A percentile compares a stretch with the other conserved stretches of the same genome.
Conservation (phyloP, 805 yeast genomes). For the Starmera pachycereana region DNA sequence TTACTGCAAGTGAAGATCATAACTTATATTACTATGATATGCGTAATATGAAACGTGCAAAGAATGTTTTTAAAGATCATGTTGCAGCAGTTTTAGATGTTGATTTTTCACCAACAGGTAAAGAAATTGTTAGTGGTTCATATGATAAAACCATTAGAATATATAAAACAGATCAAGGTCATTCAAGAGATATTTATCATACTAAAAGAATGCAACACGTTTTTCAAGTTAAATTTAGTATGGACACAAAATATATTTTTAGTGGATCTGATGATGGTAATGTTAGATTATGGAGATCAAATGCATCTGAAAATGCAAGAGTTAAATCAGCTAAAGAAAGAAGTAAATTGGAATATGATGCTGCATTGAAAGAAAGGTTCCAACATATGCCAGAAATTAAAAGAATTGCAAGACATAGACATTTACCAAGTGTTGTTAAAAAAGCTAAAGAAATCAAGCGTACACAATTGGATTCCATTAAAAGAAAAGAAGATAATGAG, state of each 20-base stretch:
- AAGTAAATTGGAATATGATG: constrained; percentile 80
- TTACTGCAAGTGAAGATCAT: constrained; percentile 89
- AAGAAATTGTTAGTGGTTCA: constrained; percentile 89
- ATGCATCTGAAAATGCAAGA: constrained; percentile 74
- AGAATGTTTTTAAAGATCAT: constrained; percentile 88
- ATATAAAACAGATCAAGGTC: constrained; percentile 69
- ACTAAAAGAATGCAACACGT: constrained; percentile 97
- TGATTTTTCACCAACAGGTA: constrained; percentile 95
- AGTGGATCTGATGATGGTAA: constrained; percentile 97
- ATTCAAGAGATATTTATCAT: constrained; percentile 90
- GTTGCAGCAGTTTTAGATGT: constrained; percentile 92
- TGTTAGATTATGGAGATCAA: constrained; percentile 85
- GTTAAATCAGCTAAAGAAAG: constrained; percentile 75
- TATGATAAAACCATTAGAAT: constrained; percentile 90
- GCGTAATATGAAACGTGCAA: constrained; percentile 77
- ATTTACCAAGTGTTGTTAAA: constrained; percentile 78
- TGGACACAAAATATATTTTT: constrained; percentile 80
- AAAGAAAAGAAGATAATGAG: constrained; percentile 74
- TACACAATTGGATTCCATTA: constrained; percentile 59
- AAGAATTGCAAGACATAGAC: constrained; percentile 86
- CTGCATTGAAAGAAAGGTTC: constrained; percentile 83
- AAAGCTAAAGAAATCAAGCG: constrained; percentile 82
- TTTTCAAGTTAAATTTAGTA: constrained; percentile 71
- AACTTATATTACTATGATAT: constrained; percentile 92
- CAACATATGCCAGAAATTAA: constrained; percentile 94